Conservation (phyloP, 345 rosid genomes). For the Heritiera fomes region DNA sequence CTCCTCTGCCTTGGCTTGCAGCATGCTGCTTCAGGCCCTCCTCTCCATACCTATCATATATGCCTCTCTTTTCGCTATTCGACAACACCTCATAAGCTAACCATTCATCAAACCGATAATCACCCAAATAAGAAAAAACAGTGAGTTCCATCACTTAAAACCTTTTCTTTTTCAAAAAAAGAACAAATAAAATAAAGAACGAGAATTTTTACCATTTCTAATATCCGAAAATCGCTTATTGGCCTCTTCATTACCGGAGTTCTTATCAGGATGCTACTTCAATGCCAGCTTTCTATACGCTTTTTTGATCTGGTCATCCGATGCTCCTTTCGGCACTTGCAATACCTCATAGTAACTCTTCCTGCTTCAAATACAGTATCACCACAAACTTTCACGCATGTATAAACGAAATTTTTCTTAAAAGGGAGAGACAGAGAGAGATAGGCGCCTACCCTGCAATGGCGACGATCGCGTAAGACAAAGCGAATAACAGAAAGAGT, state of each 20-base stretch:
- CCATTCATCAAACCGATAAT: conserved; percentile 7
- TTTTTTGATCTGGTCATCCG: conserved; percentile 98
- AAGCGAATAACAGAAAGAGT: conserved; percentile 51
- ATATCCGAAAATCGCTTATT: conserved; percentile 86
- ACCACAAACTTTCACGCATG: background rate
- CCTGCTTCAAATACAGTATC: conserved; percentile 41
- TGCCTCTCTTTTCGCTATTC: conserved; percentile 79
- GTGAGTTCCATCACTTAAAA: background rate
- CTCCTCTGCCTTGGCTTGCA: conserved; percentile 83
- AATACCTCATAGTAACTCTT: conserved; percentile 89
- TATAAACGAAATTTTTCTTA: background rate
- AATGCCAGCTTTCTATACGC: conserved; percentile 94
- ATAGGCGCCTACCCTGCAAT: conserved; percentile 57
- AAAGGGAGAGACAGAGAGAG: background rate
- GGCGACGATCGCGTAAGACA: conserved; percentile 46
- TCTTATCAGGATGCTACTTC: conserved; percentile 99
- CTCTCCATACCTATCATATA: conserved; percentile 90
- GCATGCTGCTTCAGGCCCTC: conserved; percentile 96
- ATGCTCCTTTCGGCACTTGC: conserved; percentile 90
- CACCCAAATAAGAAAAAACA: background rate
- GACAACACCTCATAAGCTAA: conserved; percentile 96
- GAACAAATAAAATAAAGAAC: background rate
- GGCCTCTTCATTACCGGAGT: conserved; percentile 93
- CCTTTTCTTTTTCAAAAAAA: fast-evolving
- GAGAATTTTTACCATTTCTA: conserved; percentile 58